Evolutionary conservation across 768 basidiomycete genomes (phyloP), one percentile per base, ranked within the genome.

Genomic region (Favolaschia claudopus): DNA sequence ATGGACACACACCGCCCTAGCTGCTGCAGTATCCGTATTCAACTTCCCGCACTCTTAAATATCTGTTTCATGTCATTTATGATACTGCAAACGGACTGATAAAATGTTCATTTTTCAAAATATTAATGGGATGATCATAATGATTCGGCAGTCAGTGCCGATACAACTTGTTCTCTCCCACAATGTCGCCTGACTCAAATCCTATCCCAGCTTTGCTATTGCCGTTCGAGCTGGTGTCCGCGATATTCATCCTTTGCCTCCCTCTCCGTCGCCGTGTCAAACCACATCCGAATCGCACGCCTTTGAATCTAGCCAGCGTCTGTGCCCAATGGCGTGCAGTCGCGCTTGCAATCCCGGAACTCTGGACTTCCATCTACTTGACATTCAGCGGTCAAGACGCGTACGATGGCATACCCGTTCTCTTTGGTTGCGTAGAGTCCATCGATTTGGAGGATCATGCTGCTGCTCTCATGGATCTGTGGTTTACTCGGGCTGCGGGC

Each of bases 301-400:
- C 55, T 1, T 31, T 56, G n/a, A n/a, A 47, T 10, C 7, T 46
- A 4, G 17, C 44, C 25, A 39, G 36, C 8, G 28, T 46, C 14
- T 47, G 54, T 22, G 10, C 34, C 28, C 45, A 47, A 10, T 56
- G 55, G 55, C 44, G 55, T 6, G 37, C 44, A 15, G 36, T 47
- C 1, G 45, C 45, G 0, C 44, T 56, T 32, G 27, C 36, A 1
- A 56, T 37, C 4, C 54, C 37, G 28, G 10, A 56, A 15, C 55
- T 47, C 17, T 56, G 54, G 54, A 32, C 17, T 15, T 55, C 54
- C 1, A 33, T 56, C 15, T 39, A 47, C 22, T 29, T 56, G 10
- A 37, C 38, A 19, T 40, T 47, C 15, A 17, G 19, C 8, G 27
- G 7, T 7, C 10, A 5, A 4, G 22, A 9, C 3, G 14, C 53